Base-by-base conservation (phyloP, 345 rosid genomes). In the Camelina neglecta region DNA sequence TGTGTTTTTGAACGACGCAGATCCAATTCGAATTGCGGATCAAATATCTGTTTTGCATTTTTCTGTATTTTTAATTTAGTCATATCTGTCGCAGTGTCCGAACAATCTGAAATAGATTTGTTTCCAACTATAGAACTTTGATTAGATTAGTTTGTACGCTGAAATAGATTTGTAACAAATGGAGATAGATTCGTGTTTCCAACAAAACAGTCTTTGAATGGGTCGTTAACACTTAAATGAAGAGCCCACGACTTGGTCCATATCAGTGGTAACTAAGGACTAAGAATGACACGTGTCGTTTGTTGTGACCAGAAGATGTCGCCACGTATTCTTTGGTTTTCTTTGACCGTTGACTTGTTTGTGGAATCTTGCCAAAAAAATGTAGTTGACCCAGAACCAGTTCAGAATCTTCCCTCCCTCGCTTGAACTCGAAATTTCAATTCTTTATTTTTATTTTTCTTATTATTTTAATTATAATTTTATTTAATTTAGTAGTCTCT, bases 341-440 rank as follows among this genome's bases (percentile, higher is more conserved):
- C 6, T 11, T 69, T 76, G 80, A 76, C 75, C 71, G 53, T 62
- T 69, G 65, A 76, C 80, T 62, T 62, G 5, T 62, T 13, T 41
- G 31, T 74, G 3, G 63, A 51, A 72, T 51, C 35, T 12, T 21
- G 11, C 33, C 31, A 56, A 23, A 7, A 23, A 7, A 48, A 2
- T 50, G 55, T 1, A 20, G 65, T 65, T 65, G 77, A 73, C 71
- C 38, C 35, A 10, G 47, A 64, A 12, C 55, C 7, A 47, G 75
- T 15, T 58, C n/a, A 45, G 65, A 70, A 58, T 47, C 74, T 58
- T 70, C 65, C 39, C 31, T 29, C 31, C 31, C n/a, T 41, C 10
- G 55, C 21, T 41, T 29, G 26, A 13, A 21, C 53, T 39, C 26
- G 39, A 69, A 41, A 53, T 13, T 36, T 36, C 15, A 8, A 18